Evolutionary conservation across 257 asterid species (phyloP).

Genomic region (Jacaranda copaia): DNA sequence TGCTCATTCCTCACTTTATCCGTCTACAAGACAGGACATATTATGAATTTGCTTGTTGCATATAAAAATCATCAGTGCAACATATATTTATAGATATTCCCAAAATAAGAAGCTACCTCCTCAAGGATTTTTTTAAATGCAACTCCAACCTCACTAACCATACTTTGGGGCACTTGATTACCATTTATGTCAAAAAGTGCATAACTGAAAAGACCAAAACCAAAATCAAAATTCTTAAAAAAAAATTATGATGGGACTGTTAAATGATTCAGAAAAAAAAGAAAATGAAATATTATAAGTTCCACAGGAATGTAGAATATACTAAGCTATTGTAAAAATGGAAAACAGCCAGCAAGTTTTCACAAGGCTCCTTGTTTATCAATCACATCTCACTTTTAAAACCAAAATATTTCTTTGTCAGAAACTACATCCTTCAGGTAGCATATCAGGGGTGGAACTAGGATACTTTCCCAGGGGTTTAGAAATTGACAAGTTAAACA

Average conservation of each 20-base stretch:
- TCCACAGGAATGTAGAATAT: slow-evolving; percentile 23
- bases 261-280: slow-evolving; percentile 19
- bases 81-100: slow-evolving; percentile 4
- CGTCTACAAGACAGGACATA: slow-evolving; percentile 59
- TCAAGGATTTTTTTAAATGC: slow-evolving; percentile 86
- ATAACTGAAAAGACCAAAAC: slow-evolving; percentile 56
- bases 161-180: slow-evolving; percentile 81
- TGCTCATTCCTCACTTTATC: slow-evolving; percentile 88
- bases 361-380: neutral
- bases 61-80: neutral
- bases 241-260: neutral
- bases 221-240: slow-evolving; percentile 19
- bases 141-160: slow-evolving; percentile 87
- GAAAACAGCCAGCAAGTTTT: neutral
- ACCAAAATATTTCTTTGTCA: neutral
- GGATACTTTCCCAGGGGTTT: neutral
- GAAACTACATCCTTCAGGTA: slow-evolving; percentile 3
- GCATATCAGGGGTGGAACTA: neutral
- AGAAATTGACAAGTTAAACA: too few species aligned
- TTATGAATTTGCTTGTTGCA: slow-evolving; percentile 24
- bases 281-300: slow-evolving; percentile 18
- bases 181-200: slow-evolving; percentile 86
- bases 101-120: slow-evolving; percentile 62
- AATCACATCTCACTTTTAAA: slow-evolving; percentile 14
- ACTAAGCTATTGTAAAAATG: neutral